Percentiles rank a stretch among this genome's conserved stretches.
Conservation (phyloP, 1,284 basidiomycete species). For the Cryptococcus sp. region DNA sequence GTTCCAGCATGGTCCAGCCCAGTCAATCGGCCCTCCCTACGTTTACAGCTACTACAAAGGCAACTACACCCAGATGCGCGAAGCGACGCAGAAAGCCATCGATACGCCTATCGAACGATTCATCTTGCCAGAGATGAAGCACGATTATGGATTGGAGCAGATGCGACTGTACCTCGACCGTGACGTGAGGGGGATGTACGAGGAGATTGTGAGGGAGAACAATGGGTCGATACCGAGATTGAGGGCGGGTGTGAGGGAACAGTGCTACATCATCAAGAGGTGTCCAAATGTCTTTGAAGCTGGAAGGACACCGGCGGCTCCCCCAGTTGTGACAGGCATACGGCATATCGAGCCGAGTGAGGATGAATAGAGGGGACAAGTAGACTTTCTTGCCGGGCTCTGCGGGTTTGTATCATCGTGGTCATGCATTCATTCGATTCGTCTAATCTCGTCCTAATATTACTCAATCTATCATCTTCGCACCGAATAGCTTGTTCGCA, state of each 20-base stretch:
- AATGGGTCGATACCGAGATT: constrained; percentile 20
- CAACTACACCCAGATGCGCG: constrained; percentile 22
- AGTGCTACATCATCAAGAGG: constrained; percentile 22
- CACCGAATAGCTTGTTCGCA: too few relatives aligned
- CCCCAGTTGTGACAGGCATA: too few relatives aligned
- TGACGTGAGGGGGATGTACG: constrained; percentile 27
- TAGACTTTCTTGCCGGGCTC: too few relatives aligned
- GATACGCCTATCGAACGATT: constrained; percentile 26
- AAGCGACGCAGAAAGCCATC: constrained; percentile 22
- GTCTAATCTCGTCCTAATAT: too few relatives aligned
- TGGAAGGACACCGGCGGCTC: background rate
- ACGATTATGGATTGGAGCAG: constrained; percentile 13
- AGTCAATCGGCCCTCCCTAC: constrained; percentile 35
- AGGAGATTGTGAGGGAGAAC: constrained; percentile 7
- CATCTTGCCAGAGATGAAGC: constrained; percentile 29
- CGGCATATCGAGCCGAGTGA: too few relatives aligned
- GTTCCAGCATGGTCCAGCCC: constrained; percentile 38
- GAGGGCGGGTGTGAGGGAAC: constrained; percentile 12
- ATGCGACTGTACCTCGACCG: constrained; percentile 19
- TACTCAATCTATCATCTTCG: too few relatives aligned
- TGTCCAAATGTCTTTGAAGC: constrained; percentile 6
- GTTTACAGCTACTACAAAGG: constrained; percentile 34
- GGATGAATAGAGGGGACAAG: too few relatives aligned
- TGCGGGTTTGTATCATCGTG: too few relatives aligned
- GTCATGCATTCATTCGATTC: too few relatives aligned